These are phyloP conservation scores for Trichoderma sp. DNA, from an alignment of 2,329 filamentous ascomycete genomes.

Conservation along the genomic window DNA sequence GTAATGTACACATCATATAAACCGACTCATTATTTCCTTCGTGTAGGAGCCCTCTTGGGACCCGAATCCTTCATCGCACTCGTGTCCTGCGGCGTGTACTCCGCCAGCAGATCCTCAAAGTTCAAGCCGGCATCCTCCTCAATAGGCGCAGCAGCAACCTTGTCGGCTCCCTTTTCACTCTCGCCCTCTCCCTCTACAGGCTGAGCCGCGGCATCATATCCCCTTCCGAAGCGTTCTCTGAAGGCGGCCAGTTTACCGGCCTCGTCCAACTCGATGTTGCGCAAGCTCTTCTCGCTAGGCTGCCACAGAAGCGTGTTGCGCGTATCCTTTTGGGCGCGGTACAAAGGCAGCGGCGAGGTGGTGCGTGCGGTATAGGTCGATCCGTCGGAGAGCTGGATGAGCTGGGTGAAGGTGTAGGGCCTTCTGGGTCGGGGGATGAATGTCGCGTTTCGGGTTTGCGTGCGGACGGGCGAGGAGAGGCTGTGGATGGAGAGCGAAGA, in stretches of 20 bases:
- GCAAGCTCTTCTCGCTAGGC: slow-evolving; percentile 72
- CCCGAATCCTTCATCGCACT: slow-evolving; percentile 35
- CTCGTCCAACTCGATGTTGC: slow-evolving; percentile 92
- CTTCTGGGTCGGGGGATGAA: slow-evolving; percentile 84
- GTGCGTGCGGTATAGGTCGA: slow-evolving; percentile 78
- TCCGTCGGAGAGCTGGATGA: slow-evolving; percentile 89
- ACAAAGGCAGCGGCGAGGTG: slow-evolving; percentile 63
- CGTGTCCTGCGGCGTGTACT: slow-evolving; percentile 44
- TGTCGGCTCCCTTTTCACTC: slow-evolving; percentile 25
- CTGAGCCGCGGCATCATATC: slow-evolving; percentile 65
- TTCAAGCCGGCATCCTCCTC: slow-evolving; percentile 26
- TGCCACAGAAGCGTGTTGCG: slow-evolving; percentile 92
- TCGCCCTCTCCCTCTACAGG: slow-evolving; percentile 29
- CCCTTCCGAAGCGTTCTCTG: slow-evolving; percentile 75
- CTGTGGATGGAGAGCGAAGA: slow-evolving; percentile 26
- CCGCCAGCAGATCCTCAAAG: slow-evolving; percentile 51
- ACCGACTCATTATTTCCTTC: slow-evolving; percentile 41
- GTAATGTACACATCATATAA: neutral
- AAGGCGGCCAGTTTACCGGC: slow-evolving; percentile 86
- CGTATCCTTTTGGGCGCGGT: slow-evolving; percentile 70
- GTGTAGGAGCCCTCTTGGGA: slow-evolving; percentile 44
- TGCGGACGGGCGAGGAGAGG: slow-evolving; percentile 31
- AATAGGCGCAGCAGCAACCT: slow-evolving; percentile 19
- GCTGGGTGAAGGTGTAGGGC: slow-evolving; percentile 96
- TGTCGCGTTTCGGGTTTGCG: slow-evolving; percentile 74